Base-by-base conservation (phyloP, 1,139 yeast genomes). In the Yamadazyma sp. region DNA sequence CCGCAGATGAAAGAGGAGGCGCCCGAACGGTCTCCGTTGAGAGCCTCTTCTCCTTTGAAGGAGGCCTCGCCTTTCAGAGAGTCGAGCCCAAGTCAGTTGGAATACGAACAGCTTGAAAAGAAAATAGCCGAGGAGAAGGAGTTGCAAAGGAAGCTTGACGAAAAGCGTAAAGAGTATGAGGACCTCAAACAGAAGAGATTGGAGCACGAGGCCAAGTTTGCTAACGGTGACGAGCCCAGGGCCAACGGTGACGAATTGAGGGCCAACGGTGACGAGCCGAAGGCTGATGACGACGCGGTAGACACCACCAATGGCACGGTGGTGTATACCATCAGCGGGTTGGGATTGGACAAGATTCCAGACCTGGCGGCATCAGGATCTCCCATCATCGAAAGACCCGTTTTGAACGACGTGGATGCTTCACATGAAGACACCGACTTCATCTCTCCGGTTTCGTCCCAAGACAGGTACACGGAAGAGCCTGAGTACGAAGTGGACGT, bases 41-140 rank as follows among this genome's bases (percentile, higher is more conserved):
- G 9, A 4, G 29, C 15, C 4, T 5, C 9, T 11, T 11, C 16
- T 9, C n/a, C 29, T 3, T 28, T 28, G 16, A 26, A 12, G 15
- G 29, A 11, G 4, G 16, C 9, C 9, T 11, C 16, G 15, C n/a
- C 29, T 3, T 28, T 28, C n/a, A 15, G 20, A 16, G 37, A 34
- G 32, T 18, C 27, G 17, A 34, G 10, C 36, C 38, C 44, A 2
- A 47, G 41, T 24, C 36, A 41, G 34, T 20, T 34, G 12, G 55
- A 43, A 25, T 46, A 35, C 37, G 48, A 49, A 20, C 42, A 42
- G 7, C 53, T 63, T 15, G 60, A 62, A 40, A 41, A 44, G 37
- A 56, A 64, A 43, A 62, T 69, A 22, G 61, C 59, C 17, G 50
- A 59, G 33, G 73, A 69, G 47, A 62, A 59, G 50, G 48, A 49